phyloP scores from a whole-genome alignment of 164 flowering plant species.

The Warburgia ugandensis region DNA sequence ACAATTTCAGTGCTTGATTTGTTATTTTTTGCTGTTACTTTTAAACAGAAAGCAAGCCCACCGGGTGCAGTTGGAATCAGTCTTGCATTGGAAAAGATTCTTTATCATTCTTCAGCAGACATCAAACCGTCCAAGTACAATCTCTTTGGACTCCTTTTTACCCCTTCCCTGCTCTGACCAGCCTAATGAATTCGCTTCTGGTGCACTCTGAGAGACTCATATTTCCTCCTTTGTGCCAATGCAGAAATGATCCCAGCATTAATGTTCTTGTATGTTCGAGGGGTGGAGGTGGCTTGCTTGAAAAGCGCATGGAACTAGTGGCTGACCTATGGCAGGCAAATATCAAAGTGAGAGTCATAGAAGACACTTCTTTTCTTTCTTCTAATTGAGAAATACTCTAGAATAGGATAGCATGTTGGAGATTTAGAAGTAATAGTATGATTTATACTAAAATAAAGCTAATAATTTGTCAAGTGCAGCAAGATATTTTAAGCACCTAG shows the following conservation, averaged over 20 bases:
- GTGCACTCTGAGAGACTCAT: not conserved
- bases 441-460: too few species aligned
- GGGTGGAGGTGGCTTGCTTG: conserved; percentile 91
- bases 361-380: not conserved
- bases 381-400: not conserved
- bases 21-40: not conserved
- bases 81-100: conserved; percentile 76
- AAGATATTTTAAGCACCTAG: too few species aligned
- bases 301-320: conserved; percentile 87
- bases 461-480: too few species aligned
- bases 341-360: conserved; percentile 46
- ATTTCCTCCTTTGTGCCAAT: conserved; percentile 4
- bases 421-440: not conserved
- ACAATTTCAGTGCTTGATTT: not conserved
- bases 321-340: conserved; percentile 80
- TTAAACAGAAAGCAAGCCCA: conserved; percentile 58
- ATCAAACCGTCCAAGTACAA: conserved; percentile 46
- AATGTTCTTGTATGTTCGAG: conserved; percentile 78
- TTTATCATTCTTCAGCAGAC: conserved; percentile 52
- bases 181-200: not conserved
- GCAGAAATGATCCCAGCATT: conserved; percentile 54
- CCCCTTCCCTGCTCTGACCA: conserved; percentile 1
- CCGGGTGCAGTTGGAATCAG: conserved; percentile 90
- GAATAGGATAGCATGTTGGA: not conserved
- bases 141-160: not conserved